Percentiles rank a stretch among this genome's conserved stretches.
phyloP scores from a whole-genome alignment of 768 basidiomycete species.

The Lactarius tabidus region DNA sequence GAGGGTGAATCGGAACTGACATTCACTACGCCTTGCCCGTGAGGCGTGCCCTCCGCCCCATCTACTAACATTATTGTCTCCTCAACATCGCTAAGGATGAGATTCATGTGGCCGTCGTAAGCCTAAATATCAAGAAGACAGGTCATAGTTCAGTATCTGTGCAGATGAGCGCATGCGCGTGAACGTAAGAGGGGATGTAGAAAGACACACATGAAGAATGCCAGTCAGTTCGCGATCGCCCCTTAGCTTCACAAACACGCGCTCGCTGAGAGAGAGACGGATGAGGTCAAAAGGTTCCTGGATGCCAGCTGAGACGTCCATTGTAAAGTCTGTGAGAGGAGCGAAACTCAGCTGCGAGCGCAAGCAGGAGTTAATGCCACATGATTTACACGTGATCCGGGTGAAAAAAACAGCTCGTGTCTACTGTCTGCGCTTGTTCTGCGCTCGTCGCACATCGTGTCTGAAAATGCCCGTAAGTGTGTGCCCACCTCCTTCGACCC shows the following conservation, averaged over 20 bases:
- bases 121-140: conserved; percentile 52
- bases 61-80: conserved; percentile 98
- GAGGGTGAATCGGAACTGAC: conserved; percentile 37
- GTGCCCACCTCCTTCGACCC: conserved; percentile 10
- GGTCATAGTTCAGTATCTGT: conserved; percentile 19
- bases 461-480: conserved; percentile 62
- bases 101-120: conserved; percentile 99
- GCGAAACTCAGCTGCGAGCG: background rate
- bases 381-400: conserved; percentile 13
- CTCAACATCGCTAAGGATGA: conserved; percentile 96
- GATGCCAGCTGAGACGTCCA: conserved; percentile 74
- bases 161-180: conserved; percentile 11
- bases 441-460: background rate
- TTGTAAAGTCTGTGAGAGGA: conserved; percentile 29
- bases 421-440: background rate
- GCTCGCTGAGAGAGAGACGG: conserved; percentile 91
- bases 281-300: conserved; percentile 98
- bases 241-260: conserved; percentile 95
- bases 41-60: conserved; percentile 57
- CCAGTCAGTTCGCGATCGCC: conserved; percentile 92
- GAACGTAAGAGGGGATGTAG: conserved; percentile 14
- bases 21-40: conserved; percentile 60
- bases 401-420: background rate
- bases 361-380: background rate
- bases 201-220: conserved; percentile 75